Evolutionary conservation across 2,329 filamentous ascomycete species (phyloP).

Genomic region (Knufia petricola): DNA sequence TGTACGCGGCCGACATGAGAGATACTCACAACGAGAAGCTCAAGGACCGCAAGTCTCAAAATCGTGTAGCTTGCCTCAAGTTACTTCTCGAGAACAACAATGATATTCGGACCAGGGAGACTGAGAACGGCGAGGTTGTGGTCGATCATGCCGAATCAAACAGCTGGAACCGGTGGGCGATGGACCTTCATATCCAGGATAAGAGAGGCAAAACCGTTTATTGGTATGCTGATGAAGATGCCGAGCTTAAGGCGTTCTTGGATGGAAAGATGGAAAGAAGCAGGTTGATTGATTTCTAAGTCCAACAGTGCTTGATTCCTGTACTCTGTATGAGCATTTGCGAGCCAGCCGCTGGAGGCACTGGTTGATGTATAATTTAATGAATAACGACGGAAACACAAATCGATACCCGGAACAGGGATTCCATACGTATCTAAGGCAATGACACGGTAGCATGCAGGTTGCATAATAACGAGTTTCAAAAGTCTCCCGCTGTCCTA

Average conservation of each 20-base stretch:
- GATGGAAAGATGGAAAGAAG: slow-evolving; percentile 4
- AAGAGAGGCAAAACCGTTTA: slow-evolving; percentile 7
- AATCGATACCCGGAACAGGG: too few relatives aligned
- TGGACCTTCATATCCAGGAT: slow-evolving; percentile 30
- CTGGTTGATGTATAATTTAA: too few relatives aligned
- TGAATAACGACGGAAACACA: too few relatives aligned
- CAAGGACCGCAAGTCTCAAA: slow-evolving; percentile 2
- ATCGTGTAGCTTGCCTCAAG: slow-evolving; percentile 5
- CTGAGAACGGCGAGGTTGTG: slow-evolving; percentile 26
- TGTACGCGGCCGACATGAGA: slow-evolving; percentile 17
- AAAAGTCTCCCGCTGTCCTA: too few relatives aligned
- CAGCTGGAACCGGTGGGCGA: not conserved
- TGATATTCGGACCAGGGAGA: not conserved
- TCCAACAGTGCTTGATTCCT: not conserved
- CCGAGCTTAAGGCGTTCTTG: slow-evolving; percentile 3
- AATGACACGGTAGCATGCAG: too few relatives aligned
- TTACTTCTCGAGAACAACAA: not conserved
- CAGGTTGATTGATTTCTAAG: slow-evolving; percentile 8
- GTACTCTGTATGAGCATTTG: too few relatives aligned
- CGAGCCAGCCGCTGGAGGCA: too few relatives aligned
- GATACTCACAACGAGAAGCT: slow-evolving; percentile 1
- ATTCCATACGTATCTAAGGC: too few relatives aligned
- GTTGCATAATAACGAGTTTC: too few relatives aligned
- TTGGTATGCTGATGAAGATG: slow-evolving; percentile 9
- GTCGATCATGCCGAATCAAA: not conserved